A percentile compares a stretch with the other conserved stretches of the same genome.
phyloP scores from a whole-genome alignment of 495 filamentous ascomycete genomes.

The Xylaria telfairii region DNA sequence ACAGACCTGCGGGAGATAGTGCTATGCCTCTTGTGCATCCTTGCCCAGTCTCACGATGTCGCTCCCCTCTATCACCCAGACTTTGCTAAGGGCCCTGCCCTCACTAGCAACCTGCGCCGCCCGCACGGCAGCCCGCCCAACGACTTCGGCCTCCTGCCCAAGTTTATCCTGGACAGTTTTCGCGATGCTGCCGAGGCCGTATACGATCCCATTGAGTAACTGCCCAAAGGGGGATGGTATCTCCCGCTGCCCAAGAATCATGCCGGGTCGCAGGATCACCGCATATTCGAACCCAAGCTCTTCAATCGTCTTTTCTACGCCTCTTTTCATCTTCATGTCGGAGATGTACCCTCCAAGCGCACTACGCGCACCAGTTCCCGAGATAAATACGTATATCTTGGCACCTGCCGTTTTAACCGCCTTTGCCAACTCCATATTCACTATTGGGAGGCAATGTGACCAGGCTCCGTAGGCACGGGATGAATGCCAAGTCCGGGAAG shows the following conservation, averaged over 20 bases:
- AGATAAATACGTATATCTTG: neutral
- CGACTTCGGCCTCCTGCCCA: slow-evolving; percentile 72
- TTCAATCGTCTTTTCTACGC: slow-evolving; percentile 71
- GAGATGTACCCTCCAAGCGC: neutral
- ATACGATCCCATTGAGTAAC: slow-evolving; percentile 51
- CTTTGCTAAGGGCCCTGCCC: neutral
- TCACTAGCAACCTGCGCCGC: slow-evolving; percentile 43
- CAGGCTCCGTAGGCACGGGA: neutral
- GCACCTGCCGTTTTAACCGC: neutral
- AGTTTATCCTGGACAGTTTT: slow-evolving; percentile 63
- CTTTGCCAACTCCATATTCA: neutral
- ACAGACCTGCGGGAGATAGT: neutral
- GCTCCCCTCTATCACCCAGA: neutral
- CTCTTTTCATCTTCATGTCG: slow-evolving; percentile 70
- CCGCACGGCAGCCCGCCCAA: slow-evolving; percentile 68
- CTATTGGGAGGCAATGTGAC: neutral
- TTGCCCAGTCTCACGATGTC: neutral
- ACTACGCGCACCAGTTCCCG: neutral
- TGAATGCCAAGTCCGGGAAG: neutral
- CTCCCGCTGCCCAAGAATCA: slow-evolving; percentile 67
- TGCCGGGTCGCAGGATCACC: slow-evolving; percentile 69
- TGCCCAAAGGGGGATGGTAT: neutral
- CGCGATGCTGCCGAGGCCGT: slow-evolving; percentile 54
- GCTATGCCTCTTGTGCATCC: neutral
- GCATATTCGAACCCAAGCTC: slow-evolving; percentile 69